phyloP scores from a whole-genome alignment of 2,329 filamentous ascomycete species.

The Pseudogymnoascus sp. region DNA sequence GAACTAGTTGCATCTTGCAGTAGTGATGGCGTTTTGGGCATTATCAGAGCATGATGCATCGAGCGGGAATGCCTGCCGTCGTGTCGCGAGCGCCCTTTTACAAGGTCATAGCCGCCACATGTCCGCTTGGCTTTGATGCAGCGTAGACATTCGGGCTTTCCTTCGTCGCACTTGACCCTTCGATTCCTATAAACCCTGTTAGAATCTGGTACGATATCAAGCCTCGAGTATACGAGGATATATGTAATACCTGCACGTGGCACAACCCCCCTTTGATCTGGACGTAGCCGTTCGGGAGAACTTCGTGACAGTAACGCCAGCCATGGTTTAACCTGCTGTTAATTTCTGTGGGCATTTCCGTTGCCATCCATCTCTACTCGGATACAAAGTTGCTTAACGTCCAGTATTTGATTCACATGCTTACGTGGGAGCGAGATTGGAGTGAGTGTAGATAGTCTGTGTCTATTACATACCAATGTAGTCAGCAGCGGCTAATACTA shows the following conservation, averaged over 20 bases:
- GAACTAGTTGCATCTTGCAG: constrained; percentile 27
- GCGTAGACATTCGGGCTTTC: constrained; percentile 52
- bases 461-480: neutral
- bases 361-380: neutral
- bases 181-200: neutral
- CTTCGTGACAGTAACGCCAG: neutral
- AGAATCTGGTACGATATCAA: neutral
- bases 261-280: neutral
- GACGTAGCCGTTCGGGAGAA: neutral
- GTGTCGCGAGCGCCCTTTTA: neutral
- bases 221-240: no score
- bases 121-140: constrained; percentile 52
- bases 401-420: neutral
- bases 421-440: neutral
- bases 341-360: neutral
- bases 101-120: constrained; percentile 51
- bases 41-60: constrained; percentile 14
- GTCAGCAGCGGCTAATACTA: neutral
- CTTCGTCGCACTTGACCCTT: constrained; percentile 61
- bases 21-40: constrained; percentile 14
- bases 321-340: neutral
- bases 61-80: neutral
- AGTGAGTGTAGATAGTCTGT: neutral
- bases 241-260: neutral
- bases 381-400: neutral